A percentile compares a stretch with the other conserved stretches of the same genome.
phyloP scores from a whole-genome alignment of 306 rosid species.

The Dalbergia cultrata region DNA sequence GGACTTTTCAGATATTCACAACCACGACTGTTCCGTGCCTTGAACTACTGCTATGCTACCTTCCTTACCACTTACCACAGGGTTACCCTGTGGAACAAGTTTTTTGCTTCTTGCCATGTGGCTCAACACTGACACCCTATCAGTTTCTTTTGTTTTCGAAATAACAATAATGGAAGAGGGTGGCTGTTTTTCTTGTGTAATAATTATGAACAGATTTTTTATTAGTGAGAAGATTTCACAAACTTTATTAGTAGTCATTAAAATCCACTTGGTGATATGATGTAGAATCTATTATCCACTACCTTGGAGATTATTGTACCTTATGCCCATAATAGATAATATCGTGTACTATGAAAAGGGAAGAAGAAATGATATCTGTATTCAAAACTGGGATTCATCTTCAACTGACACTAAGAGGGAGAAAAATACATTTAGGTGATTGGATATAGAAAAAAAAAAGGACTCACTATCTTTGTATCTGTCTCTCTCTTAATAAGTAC shows the following conservation, averaged over 20 bases:
- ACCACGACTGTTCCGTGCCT: neutral
- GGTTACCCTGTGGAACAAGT: slow-evolving; percentile 15
- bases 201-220: neutral
- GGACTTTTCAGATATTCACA: slow-evolving; percentile 22
- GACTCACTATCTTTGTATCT: too few species aligned
- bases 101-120: slow-evolving; percentile 43
- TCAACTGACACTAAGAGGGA: too few species aligned
- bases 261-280: too few species aligned
- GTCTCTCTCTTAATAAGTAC: too few species aligned
- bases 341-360: neutral
- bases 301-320: too few species aligned
- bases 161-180: neutral
- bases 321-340: neutral
- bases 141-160: too few species aligned
- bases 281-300: too few species aligned
- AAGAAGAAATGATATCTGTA: too few species aligned
- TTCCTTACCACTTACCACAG: slow-evolving; percentile 14
- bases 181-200: neutral
- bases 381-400: too few species aligned
- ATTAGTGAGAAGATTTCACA: neutral
- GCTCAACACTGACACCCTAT: slow-evolving; percentile 25
- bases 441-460: too few species aligned
- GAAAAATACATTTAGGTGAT: too few species aligned
- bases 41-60: neutral
- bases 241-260: too few species aligned